Evolutionary conservation across 1,284 basidiomycete species (phyloP).

Genomic region (Pseudozyma pruni): DNA sequence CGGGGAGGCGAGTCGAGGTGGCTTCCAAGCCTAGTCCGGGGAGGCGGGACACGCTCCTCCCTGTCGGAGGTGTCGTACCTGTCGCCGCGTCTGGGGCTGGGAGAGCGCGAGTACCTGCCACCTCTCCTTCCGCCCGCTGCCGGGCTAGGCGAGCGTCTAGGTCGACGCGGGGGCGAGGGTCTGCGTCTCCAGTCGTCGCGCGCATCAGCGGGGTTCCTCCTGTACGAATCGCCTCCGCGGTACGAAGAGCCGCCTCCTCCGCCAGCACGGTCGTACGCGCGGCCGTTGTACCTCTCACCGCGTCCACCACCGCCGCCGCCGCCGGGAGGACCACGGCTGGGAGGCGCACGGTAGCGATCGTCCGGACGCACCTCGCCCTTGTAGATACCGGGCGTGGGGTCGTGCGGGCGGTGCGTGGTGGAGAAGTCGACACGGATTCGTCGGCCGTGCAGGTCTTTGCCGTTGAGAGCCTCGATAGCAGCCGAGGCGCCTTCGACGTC

Average conservation of each 20-base stretch:
- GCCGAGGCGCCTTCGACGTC: constrained; percentile 84
- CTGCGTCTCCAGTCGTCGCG: constrained; percentile 55
- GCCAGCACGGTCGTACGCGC: constrained; percentile 31
- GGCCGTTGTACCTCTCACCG: constrained; percentile 32
- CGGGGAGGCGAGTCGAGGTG: constrained; percentile 52
- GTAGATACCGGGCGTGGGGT: constrained; percentile 96
- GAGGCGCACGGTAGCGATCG: constrained; percentile 43
- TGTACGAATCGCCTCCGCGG: constrained; percentile 37
- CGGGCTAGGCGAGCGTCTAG: constrained; percentile 45
- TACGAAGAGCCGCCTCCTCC: constrained; percentile 21
- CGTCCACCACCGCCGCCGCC: constrained; percentile 4
- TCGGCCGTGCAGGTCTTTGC: constrained; percentile 93
- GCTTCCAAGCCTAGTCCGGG: constrained; percentile 38
- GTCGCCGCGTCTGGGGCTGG: constrained; percentile 34
- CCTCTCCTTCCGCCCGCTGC: constrained; percentile 18
- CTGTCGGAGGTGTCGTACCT: constrained; percentile 24
- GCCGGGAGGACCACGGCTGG: constrained; percentile 3
- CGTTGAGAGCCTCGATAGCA: constrained; percentile 91
- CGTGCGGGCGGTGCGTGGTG: constrained; percentile 89
- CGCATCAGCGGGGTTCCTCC: constrained; percentile 40
- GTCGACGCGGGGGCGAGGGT: constrained; percentile 37
- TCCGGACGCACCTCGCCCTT: constrained; percentile 61
- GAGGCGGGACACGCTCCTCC: constrained; percentile 36
- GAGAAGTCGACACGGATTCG: constrained; percentile 97
- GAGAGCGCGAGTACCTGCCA: constrained; percentile 43